A percentile compares a stretch with the other conserved stretches of the same genome.
phyloP scores from a whole-genome alignment of 352 stramenopile species.

The Globisporangium rhizosaccharum region DNA sequence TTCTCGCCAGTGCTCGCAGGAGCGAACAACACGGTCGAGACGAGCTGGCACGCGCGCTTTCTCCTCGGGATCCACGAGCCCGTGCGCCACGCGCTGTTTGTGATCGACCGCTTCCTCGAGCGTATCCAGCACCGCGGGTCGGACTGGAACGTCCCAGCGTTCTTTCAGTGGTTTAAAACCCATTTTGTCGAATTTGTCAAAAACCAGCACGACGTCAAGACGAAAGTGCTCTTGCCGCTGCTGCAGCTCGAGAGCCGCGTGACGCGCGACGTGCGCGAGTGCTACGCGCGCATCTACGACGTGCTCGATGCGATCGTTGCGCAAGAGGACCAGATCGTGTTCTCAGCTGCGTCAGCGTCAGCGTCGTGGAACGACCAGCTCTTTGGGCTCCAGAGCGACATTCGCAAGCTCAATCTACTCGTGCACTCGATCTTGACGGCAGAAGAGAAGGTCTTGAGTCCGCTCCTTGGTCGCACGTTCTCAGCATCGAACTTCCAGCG shows the following conservation, averaged over 20 bases:
- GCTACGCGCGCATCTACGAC: slow-evolving; percentile 62
- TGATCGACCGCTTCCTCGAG: slow-evolving; percentile 79
- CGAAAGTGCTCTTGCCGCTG: slow-evolving; percentile 52
- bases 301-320: slow-evolving; percentile 50
- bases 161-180: slow-evolving; percentile 77
- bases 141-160: slow-evolving; percentile 59
- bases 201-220: slow-evolving; percentile 69
- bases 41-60: slow-evolving; percentile 74
- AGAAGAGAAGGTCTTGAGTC: slow-evolving; percentile 60
- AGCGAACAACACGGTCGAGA: slow-evolving; percentile 35
- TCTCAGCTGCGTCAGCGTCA: slow-evolving; percentile 38
- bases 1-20: slow-evolving; percentile 62
- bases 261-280: slow-evolving; percentile 54
- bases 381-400: slow-evolving; percentile 52
- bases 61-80: slow-evolving; percentile 73
- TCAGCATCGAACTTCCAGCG: slow-evolving; percentile 62
- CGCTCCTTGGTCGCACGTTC: slow-evolving; percentile 58
- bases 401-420: slow-evolving; percentile 66
- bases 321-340: slow-evolving; percentile 50
- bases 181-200: slow-evolving; percentile 79
- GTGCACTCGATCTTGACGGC: slow-evolving; percentile 60
- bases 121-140: slow-evolving; percentile 41
- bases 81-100: slow-evolving; percentile 71
- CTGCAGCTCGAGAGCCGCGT: slow-evolving; percentile 52
- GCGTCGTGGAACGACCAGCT: slow-evolving; percentile 42